These are phyloP conservation scores for Pichia paraexigua DNA, from an alignment of 805 yeast genomes.

Conservation along the genomic window DNA sequence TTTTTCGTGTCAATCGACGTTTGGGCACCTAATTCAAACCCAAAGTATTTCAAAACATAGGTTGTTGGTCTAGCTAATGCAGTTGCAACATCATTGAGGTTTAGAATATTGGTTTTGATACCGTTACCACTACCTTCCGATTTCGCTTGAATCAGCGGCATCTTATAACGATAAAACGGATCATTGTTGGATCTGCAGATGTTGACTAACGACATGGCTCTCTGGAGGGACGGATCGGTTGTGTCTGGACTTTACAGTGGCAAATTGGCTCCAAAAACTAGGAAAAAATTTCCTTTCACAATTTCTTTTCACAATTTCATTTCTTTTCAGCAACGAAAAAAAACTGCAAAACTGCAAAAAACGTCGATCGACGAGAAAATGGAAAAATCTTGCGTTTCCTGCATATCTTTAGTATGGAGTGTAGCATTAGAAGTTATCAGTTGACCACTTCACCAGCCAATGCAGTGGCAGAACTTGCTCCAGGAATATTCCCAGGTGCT, in stretches of 20 bases:
- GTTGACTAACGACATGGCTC: constrained; percentile 75
- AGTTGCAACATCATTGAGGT: constrained; percentile 87
- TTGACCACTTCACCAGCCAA: too few relatives aligned
- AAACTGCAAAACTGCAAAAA: too few relatives aligned
- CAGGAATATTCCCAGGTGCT: background rate
- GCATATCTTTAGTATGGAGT: too few relatives aligned
- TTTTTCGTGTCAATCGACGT: constrained; percentile 70
- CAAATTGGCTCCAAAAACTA: too few relatives aligned
- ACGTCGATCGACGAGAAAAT: too few relatives aligned
- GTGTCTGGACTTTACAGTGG: too few relatives aligned
- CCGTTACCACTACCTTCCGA: constrained; percentile 99
- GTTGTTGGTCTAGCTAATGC: constrained; percentile 91
- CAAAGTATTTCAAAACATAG: constrained; percentile 89
- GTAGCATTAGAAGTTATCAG: too few relatives aligned
- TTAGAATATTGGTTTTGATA: constrained; percentile 90
- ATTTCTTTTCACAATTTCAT: too few relatives aligned
- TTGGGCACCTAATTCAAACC: constrained; percentile 96
- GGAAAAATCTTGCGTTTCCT: too few relatives aligned
- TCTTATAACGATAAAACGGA: constrained; percentile 98
- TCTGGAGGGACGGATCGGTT: too few relatives aligned
- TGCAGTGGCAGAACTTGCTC: constrained; percentile 2
- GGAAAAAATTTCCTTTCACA: too few relatives aligned
- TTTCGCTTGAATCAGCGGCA: constrained; percentile 97
- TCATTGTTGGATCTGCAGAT: constrained; percentile 96
- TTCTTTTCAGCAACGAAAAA: background rate